Evolutionary conservation across 2,329 filamentous ascomycete species (phyloP), one percentile per base, ranked within the genome.

Genomic region (Sphaceloma murrayae): DNA sequence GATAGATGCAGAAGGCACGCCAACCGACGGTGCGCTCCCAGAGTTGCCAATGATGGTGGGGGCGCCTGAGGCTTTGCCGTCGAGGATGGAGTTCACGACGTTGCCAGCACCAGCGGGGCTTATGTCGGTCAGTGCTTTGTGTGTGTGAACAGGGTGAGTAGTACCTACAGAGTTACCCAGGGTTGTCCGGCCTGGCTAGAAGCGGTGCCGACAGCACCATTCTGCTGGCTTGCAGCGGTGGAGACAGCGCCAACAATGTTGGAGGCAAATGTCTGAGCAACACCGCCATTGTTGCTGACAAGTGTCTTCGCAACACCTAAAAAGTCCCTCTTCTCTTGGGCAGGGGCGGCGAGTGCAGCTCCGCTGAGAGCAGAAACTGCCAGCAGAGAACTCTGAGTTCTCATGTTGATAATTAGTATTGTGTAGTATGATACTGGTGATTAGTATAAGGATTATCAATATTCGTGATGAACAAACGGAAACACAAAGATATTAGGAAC

Each of bases 151-250:
- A 17, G 17, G 6, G 3, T 6, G 10, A 22, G 3, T 2, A 7
- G n/a, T 11, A 40, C 36, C 30, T 30, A 40, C 36, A 30, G 22
- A 11, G 36, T 40, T 9, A 40, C n/a, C 36, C 36, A 40, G n/a
- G 36, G 36, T n/a, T 40, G 36, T 17, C 30, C 22, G 19, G 36
- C 36, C 24, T 40, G 36, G 14, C 36, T 40, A 14, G 36, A 14
- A 17, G 36, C 36, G 14, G 36, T 40, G 14, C 9, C 24, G 4
- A 19, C 24, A 40, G 36, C 36, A 30, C n/a, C 24, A 13, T 26
- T 29, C 16, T 40, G 36, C 36, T 40, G 36, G 14, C 36, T 40
- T 5, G 24, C 36, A 3, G 36, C 36, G 11, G 36, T 40, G 7
- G 36, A 7, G 19, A 16, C 36, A 18, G 36, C 36, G 4, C 36